These are phyloP conservation scores for Francoa sonchifolia DNA, from an alignment of 441 rosid species.

Conservation along the genomic window DNA sequence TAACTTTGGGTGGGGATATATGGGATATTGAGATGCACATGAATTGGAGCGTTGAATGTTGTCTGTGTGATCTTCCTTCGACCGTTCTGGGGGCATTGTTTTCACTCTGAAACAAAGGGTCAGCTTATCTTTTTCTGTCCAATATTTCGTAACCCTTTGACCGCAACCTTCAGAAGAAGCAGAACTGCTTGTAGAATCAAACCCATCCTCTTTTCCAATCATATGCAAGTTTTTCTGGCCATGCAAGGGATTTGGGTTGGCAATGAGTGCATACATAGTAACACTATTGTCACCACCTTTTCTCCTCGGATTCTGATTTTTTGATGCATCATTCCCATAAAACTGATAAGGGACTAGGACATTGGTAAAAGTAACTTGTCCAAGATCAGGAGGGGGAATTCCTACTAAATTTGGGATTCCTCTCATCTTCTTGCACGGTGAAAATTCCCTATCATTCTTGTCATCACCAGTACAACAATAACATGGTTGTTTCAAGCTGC, in stretches of 20 bases:
- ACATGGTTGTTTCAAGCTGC: slow-evolving; percentile 23
- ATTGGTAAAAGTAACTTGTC: not conserved
- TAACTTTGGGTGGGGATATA: slow-evolving; percentile 74
- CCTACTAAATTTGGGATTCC: slow-evolving; percentile 4
- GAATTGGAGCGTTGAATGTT: slow-evolving; percentile 27
- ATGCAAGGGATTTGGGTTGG: slow-evolving; percentile 6
- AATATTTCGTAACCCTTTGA: not conserved
- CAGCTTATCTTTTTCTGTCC: slow-evolving; percentile 6
- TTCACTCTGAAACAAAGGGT: slow-evolving; percentile 28
- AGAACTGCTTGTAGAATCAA: slow-evolving; percentile 8
- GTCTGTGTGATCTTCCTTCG: slow-evolving; percentile 15
- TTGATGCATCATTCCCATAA: slow-evolving; percentile 4
- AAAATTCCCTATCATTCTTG: slow-evolving; percentile 6
- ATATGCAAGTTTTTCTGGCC: slow-evolving; percentile 2
- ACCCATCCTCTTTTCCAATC: not conserved
- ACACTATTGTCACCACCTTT: slow-evolving; percentile 15
- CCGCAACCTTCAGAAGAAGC: not conserved
- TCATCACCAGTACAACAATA: slow-evolving; percentile 7
- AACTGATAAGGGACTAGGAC: slow-evolving; percentile 6
- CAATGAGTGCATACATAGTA: slow-evolving; percentile 20
- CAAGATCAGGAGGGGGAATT: slow-evolving; percentile 1
- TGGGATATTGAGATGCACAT: slow-evolving; percentile 26
- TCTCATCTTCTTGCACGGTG: not conserved
- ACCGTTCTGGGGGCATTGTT: slow-evolving; percentile 49
- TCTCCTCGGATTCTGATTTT: slow-evolving; percentile 11